phyloP scores from a whole-genome alignment of 2,329 filamentous ascomycete species.

The Drechslera avenae region DNA sequence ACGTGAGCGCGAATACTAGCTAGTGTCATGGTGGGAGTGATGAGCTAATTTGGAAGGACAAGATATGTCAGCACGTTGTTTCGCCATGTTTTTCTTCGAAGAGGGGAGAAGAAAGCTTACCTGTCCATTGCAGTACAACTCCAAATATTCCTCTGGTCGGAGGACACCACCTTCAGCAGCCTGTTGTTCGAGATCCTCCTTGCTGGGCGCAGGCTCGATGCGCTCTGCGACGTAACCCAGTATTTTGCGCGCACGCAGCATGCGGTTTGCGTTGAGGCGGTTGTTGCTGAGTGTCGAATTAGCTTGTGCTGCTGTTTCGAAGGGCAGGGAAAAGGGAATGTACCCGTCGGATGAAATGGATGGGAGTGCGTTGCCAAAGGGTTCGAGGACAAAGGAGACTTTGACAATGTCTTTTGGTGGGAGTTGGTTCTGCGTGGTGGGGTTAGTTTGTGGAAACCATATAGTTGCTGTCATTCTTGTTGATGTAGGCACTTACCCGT shows the following conservation, averaged over 20 bases:
- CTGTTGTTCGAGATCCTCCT: constrained; percentile 59
- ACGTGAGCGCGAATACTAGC: constrained; percentile 88
- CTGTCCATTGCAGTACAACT: constrained; percentile 92
- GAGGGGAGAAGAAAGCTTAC: constrained; percentile 57
- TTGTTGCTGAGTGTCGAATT: constrained; percentile 66
- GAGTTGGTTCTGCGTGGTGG: constrained; percentile 68
- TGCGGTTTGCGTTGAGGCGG: constrained; percentile 92
- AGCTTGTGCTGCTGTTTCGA: constrained; percentile 32
- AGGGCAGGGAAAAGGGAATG: constrained; percentile 37
- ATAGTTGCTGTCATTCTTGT: too few species aligned
- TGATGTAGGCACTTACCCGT: constrained; percentile 56
- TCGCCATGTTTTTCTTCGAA: too few species aligned
- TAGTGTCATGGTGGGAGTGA: constrained; percentile 87
- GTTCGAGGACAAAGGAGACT: constrained; percentile 90
- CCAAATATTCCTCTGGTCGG: constrained; percentile 88
- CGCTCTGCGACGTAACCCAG: constrained; percentile 89
- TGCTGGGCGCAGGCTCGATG: constrained; percentile 72
- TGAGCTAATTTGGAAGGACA: constrained; percentile 52
- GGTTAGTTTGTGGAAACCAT: neutral
- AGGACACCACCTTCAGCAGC: constrained; percentile 46
- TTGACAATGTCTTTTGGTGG: constrained; percentile 92
- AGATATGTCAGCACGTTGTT: too few species aligned
- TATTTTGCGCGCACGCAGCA: constrained; percentile 95
- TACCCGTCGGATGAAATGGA: constrained; percentile 75
- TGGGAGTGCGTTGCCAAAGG: constrained; percentile 76